Evolutionary conservation across 1,139 yeast species (phyloP).

Genomic region (Pichia sp.): DNA sequence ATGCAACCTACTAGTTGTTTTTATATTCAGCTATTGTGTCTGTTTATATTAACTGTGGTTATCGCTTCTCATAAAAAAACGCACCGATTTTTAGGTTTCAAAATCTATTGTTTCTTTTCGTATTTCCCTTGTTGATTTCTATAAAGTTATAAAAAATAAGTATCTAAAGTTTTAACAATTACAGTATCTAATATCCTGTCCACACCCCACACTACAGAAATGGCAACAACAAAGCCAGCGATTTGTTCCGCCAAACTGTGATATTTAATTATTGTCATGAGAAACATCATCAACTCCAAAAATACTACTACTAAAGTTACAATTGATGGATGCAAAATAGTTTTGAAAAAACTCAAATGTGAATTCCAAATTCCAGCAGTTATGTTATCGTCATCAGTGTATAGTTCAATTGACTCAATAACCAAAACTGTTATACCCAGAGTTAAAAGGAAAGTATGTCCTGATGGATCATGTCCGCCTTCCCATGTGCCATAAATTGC

Average conservation of each 20-base stretch:
- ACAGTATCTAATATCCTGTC: neutral
- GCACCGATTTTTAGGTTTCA: too few species aligned
- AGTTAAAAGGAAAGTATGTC: conserved; percentile 78
- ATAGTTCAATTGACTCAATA: conserved; percentile 46
- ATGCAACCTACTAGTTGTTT: too few species aligned
- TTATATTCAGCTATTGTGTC: too few species aligned
- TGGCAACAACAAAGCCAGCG: conserved; percentile 57
- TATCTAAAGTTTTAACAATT: neutral
- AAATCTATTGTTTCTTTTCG: too few species aligned
- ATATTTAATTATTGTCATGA: conserved; percentile 79
- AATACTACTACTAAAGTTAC: conserved; percentile 39
- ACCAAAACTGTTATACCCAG: conserved; percentile 66
- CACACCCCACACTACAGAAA: conserved; percentile 3
- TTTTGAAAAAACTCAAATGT: conserved; percentile 10
- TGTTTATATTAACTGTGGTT: too few species aligned
- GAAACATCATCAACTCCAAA: conserved; percentile 83
- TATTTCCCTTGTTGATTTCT: too few species aligned
- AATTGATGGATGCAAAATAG: conserved; percentile 38
- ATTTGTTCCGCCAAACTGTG: conserved; percentile 74
- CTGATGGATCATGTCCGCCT: conserved; percentile 96
- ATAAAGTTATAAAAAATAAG: too few species aligned
- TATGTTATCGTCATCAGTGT: conserved; percentile 11
- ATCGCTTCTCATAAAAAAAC: too few species aligned
- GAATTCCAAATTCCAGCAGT: conserved; percentile 1
- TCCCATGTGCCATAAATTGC: conserved; percentile 64